phyloP scores from a whole-genome alignment of 2,329 filamentous ascomycete species.

The Verticillium zaregamsianum region DNA sequence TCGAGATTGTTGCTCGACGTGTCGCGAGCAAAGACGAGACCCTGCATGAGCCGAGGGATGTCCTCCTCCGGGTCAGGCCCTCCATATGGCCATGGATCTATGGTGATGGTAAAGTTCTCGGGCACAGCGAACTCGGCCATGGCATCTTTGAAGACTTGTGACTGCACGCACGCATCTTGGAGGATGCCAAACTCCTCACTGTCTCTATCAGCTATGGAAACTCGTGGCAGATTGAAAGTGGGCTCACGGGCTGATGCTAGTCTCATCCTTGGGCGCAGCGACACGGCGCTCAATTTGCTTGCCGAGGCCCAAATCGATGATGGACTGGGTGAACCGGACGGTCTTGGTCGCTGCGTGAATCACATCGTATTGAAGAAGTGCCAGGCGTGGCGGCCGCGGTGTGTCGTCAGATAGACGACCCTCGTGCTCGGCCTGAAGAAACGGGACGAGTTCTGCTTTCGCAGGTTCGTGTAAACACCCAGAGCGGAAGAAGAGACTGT shows the following conservation, averaged over 20 bases:
- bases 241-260: conserved; percentile 29
- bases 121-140: conserved; percentile 42
- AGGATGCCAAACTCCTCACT: conserved; percentile 36
- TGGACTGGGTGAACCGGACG: conserved; percentile 27
- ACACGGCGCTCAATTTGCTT: conserved; percentile 22
- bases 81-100: conserved; percentile 65
- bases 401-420: conserved; percentile 37
- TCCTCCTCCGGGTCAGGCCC: conserved; percentile 34
- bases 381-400: conserved; percentile 39
- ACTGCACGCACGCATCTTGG: conserved; percentile 34
- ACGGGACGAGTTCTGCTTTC: conserved; percentile 54
- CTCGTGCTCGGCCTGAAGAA: conserved; percentile 59
- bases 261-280: conserved; percentile 26
- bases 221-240: background rate
- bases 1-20: conserved; percentile 40
- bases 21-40: conserved; percentile 44
- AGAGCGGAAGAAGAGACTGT: conserved; percentile 43
- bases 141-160: conserved; percentile 40
- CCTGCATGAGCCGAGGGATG: conserved; percentile 42
- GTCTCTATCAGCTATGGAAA: background rate
- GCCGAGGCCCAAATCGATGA: conserved; percentile 31
- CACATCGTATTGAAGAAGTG: conserved; percentile 41
- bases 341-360: conserved; percentile 22
- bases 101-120: conserved; percentile 35
- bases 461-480: conserved; percentile 60